Evolutionary conservation across 2,329 filamentous ascomycete genomes (phyloP), one percentile per base, ranked within the genome.

Genomic region (Phialophora tarda): DNA sequence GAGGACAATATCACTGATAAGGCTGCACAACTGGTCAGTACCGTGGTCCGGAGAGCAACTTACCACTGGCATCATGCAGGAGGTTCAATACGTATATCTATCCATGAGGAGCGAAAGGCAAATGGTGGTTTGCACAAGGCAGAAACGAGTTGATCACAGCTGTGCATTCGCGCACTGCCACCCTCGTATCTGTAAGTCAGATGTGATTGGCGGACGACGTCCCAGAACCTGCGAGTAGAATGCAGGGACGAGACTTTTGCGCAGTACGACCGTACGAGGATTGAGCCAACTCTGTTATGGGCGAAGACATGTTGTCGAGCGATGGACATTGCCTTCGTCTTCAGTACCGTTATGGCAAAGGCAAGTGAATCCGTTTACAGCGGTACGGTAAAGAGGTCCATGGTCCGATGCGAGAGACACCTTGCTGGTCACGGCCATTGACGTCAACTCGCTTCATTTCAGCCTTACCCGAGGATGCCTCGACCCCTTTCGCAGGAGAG

Each of bases 121-220:
- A 28, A n/a, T 24, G 48, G 26, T 53, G 48, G 48, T 53, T 24
- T 14, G 48, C 48, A 53, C n/a, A 26, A 53, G 26, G 48, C 23
- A 24, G 26, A 53, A 24, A 53, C 38, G 38, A 44, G 14, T 44
- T 44, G 38, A 53, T 28, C 48, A 53, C 48, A 53, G 48, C 48
- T 53, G 48, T 53, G 48, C 48, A 53, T 53, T 53, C 48, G 48
- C 48, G 21, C 48, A 53, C 26, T 44, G 38, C 38, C 38, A 44
- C 17, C 38, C 38, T 44, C 38, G 38, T 44, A 44, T 53, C 21
- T 53, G 21, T 23, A 4, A 24, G 21, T 1, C 26, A 12, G 14
- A 11, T 53, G 48, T 53, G 48, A 53, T 53, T 53, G 48, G 48
- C 23, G 11, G 48, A 24, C 48, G 26, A 3, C 21, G n/a, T 26